These are phyloP conservation scores for Phytophthora sp. DNA, from an alignment of 352 stramenopile genomes.

Conservation along the genomic window DNA sequence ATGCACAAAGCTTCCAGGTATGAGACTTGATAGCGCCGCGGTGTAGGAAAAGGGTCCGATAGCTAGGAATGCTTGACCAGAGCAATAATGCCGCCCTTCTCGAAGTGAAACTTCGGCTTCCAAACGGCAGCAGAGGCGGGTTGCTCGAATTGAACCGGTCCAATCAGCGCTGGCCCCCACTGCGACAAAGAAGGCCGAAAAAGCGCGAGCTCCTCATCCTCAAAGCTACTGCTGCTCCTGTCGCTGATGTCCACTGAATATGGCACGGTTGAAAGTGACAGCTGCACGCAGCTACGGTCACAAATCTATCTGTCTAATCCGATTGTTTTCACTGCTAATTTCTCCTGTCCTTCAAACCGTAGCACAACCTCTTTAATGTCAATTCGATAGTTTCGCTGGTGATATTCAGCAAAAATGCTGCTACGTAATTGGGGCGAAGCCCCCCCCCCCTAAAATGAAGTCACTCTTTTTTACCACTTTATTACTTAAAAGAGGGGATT, in stretches of 20 bases:
- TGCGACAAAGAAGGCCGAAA: not conserved
- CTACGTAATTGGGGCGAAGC: no score
- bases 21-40: constrained; percentile 1
- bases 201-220: not conserved
- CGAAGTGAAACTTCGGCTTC: not conserved
- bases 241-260: constrained; percentile 7
- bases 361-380: no score
- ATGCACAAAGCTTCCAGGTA: constrained; percentile 7
- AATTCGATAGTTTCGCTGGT: no score
- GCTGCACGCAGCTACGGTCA: no score
- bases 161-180: not conserved
- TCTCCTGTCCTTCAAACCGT: no score
- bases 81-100: no score
- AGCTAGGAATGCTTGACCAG: not conserved
- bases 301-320: no score
- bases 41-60: not conserved
- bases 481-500: not conserved
- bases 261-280: no score
- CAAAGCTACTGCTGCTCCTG: no score
- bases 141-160: not conserved
- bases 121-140: not conserved
- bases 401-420: no score
- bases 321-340: no score
- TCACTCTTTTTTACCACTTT: not conserved
- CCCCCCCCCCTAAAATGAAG: no score